Evolutionary conservation across 805 yeast species (phyloP).

Genomic region (Starmerella kuoi): DNA sequence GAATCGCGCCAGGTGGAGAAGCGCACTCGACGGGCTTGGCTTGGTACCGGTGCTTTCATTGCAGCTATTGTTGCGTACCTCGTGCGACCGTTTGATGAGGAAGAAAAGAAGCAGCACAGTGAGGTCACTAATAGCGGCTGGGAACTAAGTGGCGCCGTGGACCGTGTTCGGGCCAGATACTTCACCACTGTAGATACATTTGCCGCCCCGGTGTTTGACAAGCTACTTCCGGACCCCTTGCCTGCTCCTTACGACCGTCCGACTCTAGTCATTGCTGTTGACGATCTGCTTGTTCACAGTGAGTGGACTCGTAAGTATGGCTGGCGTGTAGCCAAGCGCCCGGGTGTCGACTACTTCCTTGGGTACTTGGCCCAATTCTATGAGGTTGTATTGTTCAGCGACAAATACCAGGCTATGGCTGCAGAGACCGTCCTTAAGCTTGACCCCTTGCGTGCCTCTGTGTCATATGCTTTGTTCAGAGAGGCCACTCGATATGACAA

Average conservation of each 20-base stretch:
- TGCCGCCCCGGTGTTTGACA: slow-evolving; percentile 87
- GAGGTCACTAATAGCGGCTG: slow-evolving; percentile 55
- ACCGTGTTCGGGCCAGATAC: slow-evolving; percentile 59
- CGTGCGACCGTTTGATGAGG: slow-evolving; percentile 76
- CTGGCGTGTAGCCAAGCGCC: slow-evolving; percentile 98
- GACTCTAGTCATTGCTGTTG: slow-evolving; percentile 78
- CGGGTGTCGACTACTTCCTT: slow-evolving; percentile 92
- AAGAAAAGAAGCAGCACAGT: slow-evolving; percentile 49
- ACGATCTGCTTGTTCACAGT: slow-evolving; percentile 80
- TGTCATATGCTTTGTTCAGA: slow-evolving; percentile 74
- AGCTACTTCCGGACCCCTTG: slow-evolving; percentile 86
- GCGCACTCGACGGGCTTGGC: slow-evolving; percentile 61
- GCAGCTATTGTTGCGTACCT: slow-evolving; percentile 53
- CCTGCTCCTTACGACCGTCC: slow-evolving; percentile 87
- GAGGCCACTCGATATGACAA: slow-evolving; percentile 86
- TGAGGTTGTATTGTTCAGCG: slow-evolving; percentile 84
- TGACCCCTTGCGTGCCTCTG: slow-evolving; percentile 85
- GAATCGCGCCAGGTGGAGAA: slow-evolving; percentile 35
- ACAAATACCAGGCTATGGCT: slow-evolving; percentile 72
- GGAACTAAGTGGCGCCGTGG: slow-evolving; percentile 46
- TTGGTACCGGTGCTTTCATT: slow-evolving; percentile 28
- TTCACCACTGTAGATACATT: slow-evolving; percentile 67
- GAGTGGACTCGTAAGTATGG: slow-evolving; percentile 87
- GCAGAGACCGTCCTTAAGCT: slow-evolving; percentile 76
- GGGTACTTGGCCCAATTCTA: slow-evolving; percentile 91